A percentile compares a stretch with the other conserved stretches of the same genome.
These are phyloP conservation scores for Globisporangium solare DNA, from an alignment of 352 stramenopile genomes.

Conservation along the genomic window DNA sequence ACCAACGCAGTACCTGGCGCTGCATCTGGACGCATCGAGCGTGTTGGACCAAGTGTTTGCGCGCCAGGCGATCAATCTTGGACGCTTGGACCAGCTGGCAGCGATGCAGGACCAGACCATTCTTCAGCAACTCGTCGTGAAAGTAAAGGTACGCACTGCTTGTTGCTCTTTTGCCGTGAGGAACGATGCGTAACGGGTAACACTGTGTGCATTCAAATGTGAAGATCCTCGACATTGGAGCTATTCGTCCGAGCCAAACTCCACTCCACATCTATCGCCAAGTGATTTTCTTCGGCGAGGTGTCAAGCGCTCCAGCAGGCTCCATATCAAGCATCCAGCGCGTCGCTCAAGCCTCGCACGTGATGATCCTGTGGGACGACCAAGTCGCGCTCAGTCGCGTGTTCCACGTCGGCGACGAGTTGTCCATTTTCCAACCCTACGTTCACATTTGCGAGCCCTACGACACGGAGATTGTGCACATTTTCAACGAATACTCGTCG, in stretches of 20 bases:
- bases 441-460: slow-evolving; percentile 39
- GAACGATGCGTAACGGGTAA: no score
- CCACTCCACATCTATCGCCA: slow-evolving; percentile 52
- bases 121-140: slow-evolving; percentile 29
- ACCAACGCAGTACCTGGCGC: slow-evolving; percentile 32
- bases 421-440: slow-evolving; percentile 59
- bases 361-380: slow-evolving; percentile 67
- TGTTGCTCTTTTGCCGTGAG: no score
- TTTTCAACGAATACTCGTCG: slow-evolving; percentile 57
- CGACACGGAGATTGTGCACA: slow-evolving; percentile 46
- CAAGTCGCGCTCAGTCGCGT: slow-evolving; percentile 60
- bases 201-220: background rate
- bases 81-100: slow-evolving; percentile 6
- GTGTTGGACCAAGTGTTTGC: slow-evolving; percentile 6
- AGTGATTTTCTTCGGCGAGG: slow-evolving; percentile 54
- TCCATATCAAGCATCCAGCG: slow-evolving; percentile 10
- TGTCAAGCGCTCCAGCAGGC: background rate
- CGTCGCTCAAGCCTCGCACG: slow-evolving; percentile 27
- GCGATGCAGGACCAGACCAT: slow-evolving; percentile 13
- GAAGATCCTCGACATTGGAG: slow-evolving; percentile 64
- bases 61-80: slow-evolving; percentile 10
- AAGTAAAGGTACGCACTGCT: slow-evolving; percentile 6
- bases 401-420: slow-evolving; percentile 50
- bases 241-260: slow-evolving; percentile 53
- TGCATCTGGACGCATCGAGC: slow-evolving; percentile 18